These are phyloP conservation scores for Pleodorina starrii DNA, from an alignment of 139 green algal genomes.

Conservation along the genomic window DNA sequence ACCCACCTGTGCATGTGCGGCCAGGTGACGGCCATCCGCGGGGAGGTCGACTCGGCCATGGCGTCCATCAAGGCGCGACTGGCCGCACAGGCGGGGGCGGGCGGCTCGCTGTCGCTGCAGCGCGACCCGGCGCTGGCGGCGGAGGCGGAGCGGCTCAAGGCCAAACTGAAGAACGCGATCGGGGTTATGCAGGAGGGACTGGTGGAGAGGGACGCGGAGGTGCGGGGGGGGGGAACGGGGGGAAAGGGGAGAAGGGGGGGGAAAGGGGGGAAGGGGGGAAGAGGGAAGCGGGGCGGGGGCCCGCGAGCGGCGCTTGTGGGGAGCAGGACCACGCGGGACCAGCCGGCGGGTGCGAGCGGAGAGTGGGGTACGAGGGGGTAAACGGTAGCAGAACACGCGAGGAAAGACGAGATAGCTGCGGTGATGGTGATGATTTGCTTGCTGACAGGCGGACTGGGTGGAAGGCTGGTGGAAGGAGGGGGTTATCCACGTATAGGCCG, in stretches of 20 bases:
- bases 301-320: too few relatives aligned
- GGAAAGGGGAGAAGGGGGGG: not conserved
- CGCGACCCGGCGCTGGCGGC: not conserved
- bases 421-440: too few relatives aligned
- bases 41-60: conserved; percentile 10
- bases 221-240: conserved; percentile 33
- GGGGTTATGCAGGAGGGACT: conserved; percentile 81
- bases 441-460: too few relatives aligned
- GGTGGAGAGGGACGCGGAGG: conserved; percentile 90
- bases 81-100: not conserved
- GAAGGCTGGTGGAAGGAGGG: too few relatives aligned
- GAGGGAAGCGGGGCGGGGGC: not conserved
- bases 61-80: not conserved
- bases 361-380: too few relatives aligned
- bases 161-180: conserved; percentile 72
- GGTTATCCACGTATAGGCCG: too few relatives aligned
- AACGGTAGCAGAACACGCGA: too few relatives aligned
- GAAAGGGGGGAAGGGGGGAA: not conserved
- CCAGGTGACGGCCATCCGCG: conserved; percentile 1
- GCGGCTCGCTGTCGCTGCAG: not conserved
- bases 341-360: too few relatives aligned
- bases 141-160: conserved; percentile 25
- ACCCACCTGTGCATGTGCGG: not conserved
- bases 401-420: too few relatives aligned
- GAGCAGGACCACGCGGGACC: too few relatives aligned